A percentile compares a stretch with the other conserved stretches of the same genome.
These are phyloP conservation scores for Mycocentrospora acerina DNA, from an alignment of 2,329 filamentous ascomycete genomes.

Conservation along the genomic window DNA sequence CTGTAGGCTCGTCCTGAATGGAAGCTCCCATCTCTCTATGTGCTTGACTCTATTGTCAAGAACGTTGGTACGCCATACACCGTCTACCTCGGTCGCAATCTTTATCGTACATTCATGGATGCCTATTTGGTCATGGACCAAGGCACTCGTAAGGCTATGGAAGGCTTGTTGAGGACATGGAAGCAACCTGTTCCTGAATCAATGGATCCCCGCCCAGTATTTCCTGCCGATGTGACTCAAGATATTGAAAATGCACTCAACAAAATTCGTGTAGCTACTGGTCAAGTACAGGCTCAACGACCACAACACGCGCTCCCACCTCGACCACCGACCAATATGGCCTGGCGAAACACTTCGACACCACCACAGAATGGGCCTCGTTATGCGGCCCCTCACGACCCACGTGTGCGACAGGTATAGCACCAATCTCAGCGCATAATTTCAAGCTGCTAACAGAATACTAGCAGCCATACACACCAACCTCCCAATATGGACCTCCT, in stretches of 20 bases:
- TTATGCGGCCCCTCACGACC: constrained; percentile 35
- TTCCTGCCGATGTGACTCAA: constrained; percentile 79
- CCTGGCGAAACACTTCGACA: constrained; percentile 72
- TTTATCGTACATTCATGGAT: constrained; percentile 96
- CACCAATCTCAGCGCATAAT: background rate
- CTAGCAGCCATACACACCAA: constrained; percentile 20
- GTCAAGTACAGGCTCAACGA: constrained; percentile 57
- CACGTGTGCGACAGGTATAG: constrained; percentile 41
- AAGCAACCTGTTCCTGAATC: constrained; percentile 95
- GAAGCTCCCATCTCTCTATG: constrained; percentile 94
- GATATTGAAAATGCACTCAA: constrained; percentile 93
- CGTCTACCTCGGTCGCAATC: constrained; percentile 85
- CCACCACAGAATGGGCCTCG: constrained; percentile 57
- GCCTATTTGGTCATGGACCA: constrained; percentile 88
- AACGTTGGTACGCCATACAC: constrained; percentile 98
- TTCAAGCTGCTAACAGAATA: constrained; percentile 5
- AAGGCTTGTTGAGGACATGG: constrained; percentile 97
- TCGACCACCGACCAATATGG: constrained; percentile 51
- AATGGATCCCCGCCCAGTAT: constrained; percentile 88
- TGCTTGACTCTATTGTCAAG: constrained; percentile 97
- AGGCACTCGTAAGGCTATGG: constrained; percentile 83
- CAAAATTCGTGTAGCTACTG: constrained; percentile 68
- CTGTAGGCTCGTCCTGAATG: constrained; percentile 82
- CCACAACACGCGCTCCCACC: constrained; percentile 45
- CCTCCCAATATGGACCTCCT: constrained; percentile 29